Percentiles rank a stretch among this genome's conserved stretches.
These are phyloP conservation scores for Cenchrus americanus DNA, from an alignment of 176 grass and related monocot species.

Conservation along the genomic window DNA sequence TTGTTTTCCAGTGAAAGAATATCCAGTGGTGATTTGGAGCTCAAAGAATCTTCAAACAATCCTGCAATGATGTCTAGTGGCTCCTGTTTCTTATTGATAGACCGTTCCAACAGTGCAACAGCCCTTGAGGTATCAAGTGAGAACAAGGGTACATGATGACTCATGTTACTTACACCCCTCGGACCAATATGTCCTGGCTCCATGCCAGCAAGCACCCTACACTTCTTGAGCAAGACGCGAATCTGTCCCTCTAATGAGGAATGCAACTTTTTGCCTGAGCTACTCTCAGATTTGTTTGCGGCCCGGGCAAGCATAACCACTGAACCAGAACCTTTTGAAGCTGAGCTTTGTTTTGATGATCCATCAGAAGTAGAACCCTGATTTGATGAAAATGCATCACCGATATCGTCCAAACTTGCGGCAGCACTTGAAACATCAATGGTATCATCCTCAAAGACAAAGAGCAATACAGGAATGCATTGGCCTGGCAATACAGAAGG, in stretches of 20 bases:
- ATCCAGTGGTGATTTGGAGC: slow-evolving; percentile 62
- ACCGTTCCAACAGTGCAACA: slow-evolving; percentile 56
- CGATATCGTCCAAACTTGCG: slow-evolving; percentile 57
- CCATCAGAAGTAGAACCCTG: slow-evolving; percentile 49
- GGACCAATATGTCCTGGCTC: slow-evolving; percentile 67
- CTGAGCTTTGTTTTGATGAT: slow-evolving; percentile 45
- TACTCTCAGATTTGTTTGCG: slow-evolving; percentile 57
- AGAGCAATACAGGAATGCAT: slow-evolving; percentile 84
- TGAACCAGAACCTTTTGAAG: slow-evolving; percentile 59
- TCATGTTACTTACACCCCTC: slow-evolving; percentile 61
- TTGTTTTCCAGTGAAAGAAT: slow-evolving; percentile 71
- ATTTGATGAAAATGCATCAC: slow-evolving; percentile 50
- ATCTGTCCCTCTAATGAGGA: slow-evolving; percentile 83
- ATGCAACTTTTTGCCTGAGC: slow-evolving; percentile 65
- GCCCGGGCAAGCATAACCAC: slow-evolving; percentile 61
- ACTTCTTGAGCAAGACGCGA: slow-evolving; percentile 82
- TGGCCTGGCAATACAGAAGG: slow-evolving; percentile 63
- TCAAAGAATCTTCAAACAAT: slow-evolving; percentile 64
- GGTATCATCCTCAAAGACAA: slow-evolving; percentile 75
- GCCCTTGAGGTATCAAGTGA: slow-evolving; percentile 80
- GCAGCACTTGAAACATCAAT: slow-evolving; percentile 53
- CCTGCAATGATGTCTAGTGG: slow-evolving; percentile 64
- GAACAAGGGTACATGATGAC: slow-evolving; percentile 66
- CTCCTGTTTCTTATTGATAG: slow-evolving; percentile 63
- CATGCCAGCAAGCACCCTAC: slow-evolving; percentile 51